These are phyloP conservation scores for Cutaneotrichosporon sp. DNA, from an alignment of 1,284 basidiomycete genomes.

Conservation along the genomic window DNA sequence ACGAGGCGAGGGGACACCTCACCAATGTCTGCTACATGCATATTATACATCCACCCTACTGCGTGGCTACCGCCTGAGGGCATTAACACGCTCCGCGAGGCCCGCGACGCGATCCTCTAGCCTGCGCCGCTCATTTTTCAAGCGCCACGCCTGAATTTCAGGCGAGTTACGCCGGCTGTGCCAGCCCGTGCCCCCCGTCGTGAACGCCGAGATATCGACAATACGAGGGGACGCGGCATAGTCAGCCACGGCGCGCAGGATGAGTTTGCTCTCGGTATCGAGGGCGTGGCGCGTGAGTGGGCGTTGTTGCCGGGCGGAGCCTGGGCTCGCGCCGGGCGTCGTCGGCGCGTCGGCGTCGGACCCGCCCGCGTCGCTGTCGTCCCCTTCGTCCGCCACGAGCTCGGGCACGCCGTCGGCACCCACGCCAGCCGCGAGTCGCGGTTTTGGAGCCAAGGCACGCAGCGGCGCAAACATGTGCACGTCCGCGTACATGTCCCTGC, in stretches of 20 bases:
- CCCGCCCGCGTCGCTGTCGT: slow-evolving; percentile 6
- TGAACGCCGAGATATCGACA: slow-evolving; percentile 65
- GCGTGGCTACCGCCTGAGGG: slow-evolving; percentile 4
- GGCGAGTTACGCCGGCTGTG: slow-evolving; percentile 68
- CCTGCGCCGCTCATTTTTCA: slow-evolving; percentile 65
- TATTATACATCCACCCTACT: background rate
- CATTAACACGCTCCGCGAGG: slow-evolving; percentile 44
- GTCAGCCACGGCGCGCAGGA: slow-evolving; percentile 74
- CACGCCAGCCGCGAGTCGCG: slow-evolving; percentile 10
- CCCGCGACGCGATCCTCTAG: slow-evolving; percentile 64
- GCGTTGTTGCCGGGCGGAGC: slow-evolving; percentile 9
- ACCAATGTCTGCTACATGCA: no score
- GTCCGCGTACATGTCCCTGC: slow-evolving; percentile 76
- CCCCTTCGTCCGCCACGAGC: slow-evolving; percentile 10
- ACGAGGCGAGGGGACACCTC: no score
- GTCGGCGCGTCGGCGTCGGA: slow-evolving; percentile 14
- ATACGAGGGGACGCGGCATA: slow-evolving; percentile 73
- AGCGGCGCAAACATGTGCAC: slow-evolving; percentile 68
- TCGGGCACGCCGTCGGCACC: slow-evolving; percentile 4
- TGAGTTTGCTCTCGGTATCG: slow-evolving; percentile 68
- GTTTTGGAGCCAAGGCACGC: slow-evolving; percentile 13
- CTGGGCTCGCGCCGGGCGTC: slow-evolving; percentile 14
- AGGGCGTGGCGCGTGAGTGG: slow-evolving; percentile 58
- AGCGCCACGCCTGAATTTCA: slow-evolving; percentile 68
- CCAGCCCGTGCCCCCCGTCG: slow-evolving; percentile 53